Percentiles rank a stretch among this genome's conserved stretches.
phyloP scores from a whole-genome alignment of 176 grass and related monocot species.

The Rhipidocladum racemiflorum region DNA sequence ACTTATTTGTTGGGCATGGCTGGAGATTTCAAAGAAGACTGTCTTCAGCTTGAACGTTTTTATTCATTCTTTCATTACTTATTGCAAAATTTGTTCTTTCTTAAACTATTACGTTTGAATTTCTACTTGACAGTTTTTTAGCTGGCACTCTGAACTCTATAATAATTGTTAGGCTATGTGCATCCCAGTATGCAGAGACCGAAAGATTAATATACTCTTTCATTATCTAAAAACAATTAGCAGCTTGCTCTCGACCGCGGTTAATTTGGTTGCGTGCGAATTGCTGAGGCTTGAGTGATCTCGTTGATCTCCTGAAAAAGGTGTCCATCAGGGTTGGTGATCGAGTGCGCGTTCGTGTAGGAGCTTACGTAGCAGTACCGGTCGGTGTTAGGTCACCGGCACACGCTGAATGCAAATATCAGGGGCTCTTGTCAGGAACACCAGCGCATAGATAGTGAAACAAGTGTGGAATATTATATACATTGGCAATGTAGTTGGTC shows the following conservation, averaged over 20 bases:
- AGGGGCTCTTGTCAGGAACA: neutral
- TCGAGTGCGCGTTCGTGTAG: constrained; percentile 6
- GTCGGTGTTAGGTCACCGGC: neutral
- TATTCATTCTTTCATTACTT: too few species aligned
- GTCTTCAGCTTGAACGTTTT: too few species aligned
- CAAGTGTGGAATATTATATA: neutral
- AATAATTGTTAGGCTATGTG: too few species aligned
- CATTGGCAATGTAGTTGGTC: neutral
- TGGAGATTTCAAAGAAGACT: too few species aligned
- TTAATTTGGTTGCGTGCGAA: neutral
- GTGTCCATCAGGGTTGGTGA: neutral
- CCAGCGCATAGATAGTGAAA: neutral
- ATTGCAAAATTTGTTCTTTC: too few species aligned
- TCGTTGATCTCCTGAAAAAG: neutral
- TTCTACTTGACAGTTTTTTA: too few species aligned
- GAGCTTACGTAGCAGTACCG: constrained; percentile 16
- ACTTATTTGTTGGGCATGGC: too few species aligned
- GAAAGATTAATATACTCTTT: too few species aligned
- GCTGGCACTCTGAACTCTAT: too few species aligned
- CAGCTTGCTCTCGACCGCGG: neutral
- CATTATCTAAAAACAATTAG: too few species aligned
- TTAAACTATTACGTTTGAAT: too few species aligned
- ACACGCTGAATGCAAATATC: neutral
- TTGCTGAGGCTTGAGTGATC: neutral
- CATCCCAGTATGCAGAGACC: too few species aligned